phyloP scores from a whole-genome alignment of 768 basidiomycete species.

The Lactifluus pinguis region DNA sequence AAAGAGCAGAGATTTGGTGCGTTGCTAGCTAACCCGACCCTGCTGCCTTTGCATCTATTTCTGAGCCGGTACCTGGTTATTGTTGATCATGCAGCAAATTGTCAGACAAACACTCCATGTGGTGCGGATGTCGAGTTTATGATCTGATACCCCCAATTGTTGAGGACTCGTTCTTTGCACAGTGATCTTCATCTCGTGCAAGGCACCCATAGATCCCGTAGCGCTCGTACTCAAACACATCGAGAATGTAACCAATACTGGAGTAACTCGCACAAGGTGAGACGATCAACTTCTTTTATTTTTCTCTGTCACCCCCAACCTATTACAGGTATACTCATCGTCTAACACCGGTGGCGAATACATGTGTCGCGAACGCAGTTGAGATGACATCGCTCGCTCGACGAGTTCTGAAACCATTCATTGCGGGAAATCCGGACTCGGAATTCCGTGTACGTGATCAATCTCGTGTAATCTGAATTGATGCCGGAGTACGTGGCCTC shows the following conservation, averaged over 20 bases:
- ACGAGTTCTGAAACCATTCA: conserved; percentile 44
- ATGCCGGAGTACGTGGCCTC: not conserved
- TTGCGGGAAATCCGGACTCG: conserved; percentile 36
- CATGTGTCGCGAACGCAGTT: conserved; percentile 56
- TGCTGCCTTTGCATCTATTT: not conserved
- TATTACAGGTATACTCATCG: conserved; percentile 54
- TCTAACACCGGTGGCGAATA: conserved; percentile 58
- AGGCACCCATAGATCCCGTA: conserved; percentile 69
- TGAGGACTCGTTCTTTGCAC: not conserved
- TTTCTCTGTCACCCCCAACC: not conserved
- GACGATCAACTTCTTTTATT: conserved; percentile 1
- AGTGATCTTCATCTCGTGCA: conserved; percentile 80
- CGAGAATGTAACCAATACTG: conserved; percentile 50
- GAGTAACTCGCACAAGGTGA: conserved; percentile 60
- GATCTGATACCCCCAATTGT: not conserved
- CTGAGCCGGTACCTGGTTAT: not conserved
- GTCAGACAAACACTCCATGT: conserved; percentile 72
- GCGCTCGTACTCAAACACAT: conserved; percentile 56
- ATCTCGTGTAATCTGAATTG: not conserved
- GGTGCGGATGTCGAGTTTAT: conserved; percentile 34
- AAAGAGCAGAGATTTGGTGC: conserved; percentile 57
- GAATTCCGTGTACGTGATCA: conserved; percentile 38
- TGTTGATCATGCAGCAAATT: conserved; percentile 44
- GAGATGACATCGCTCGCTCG: conserved; percentile 61
- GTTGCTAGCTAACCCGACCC: conserved; percentile 19